These are phyloP conservation scores for Mucor saturninus DNA, from an alignment of 371 early-diverging fungal genomes.

Conservation along the genomic window DNA sequence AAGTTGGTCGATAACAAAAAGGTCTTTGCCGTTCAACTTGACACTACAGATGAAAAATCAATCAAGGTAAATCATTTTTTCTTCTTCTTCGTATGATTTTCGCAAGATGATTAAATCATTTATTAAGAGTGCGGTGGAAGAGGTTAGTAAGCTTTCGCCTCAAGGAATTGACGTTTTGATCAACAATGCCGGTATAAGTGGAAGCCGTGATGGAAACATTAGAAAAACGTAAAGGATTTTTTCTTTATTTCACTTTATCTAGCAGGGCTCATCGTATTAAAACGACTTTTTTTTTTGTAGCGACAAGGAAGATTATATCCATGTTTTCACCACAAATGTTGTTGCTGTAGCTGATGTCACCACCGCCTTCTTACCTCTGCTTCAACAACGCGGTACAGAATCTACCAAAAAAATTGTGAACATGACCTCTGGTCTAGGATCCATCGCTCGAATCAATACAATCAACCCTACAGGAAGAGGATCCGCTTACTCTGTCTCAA, in stretches of 20 bases:
- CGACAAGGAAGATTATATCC: constrained; percentile 3
- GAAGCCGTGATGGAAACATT: not conserved
- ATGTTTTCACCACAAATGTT: constrained; percentile 27
- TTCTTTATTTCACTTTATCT: too few species aligned
- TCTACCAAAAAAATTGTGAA: constrained; percentile 28
- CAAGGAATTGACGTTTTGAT: constrained; percentile 36
- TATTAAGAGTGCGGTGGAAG: constrained; percentile 26
- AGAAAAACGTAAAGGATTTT: not conserved
- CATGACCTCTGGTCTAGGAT: constrained; percentile 27
- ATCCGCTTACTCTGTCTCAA: constrained; percentile 26
- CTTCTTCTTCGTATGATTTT: not conserved
- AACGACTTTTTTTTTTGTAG: not conserved
- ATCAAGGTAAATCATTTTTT: constrained; percentile 21
- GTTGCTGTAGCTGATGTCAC: constrained; percentile 19
- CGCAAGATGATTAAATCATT: too few species aligned
- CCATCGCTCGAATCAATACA: constrained; percentile 3
- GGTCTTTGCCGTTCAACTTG: constrained; percentile 21
- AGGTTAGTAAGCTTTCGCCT: constrained; percentile 24
- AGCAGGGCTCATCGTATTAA: not conserved
- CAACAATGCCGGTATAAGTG: constrained; percentile 42
- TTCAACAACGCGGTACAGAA: constrained; percentile 27
- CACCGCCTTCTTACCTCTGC: constrained; percentile 25
- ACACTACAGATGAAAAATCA: constrained; percentile 15
- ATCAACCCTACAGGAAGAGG: not conserved
- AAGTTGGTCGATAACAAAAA: constrained; percentile 25